Conservation (phyloP, 2,329 filamentous ascomycete genomes). For the Colletotrichum tabaci region DNA sequence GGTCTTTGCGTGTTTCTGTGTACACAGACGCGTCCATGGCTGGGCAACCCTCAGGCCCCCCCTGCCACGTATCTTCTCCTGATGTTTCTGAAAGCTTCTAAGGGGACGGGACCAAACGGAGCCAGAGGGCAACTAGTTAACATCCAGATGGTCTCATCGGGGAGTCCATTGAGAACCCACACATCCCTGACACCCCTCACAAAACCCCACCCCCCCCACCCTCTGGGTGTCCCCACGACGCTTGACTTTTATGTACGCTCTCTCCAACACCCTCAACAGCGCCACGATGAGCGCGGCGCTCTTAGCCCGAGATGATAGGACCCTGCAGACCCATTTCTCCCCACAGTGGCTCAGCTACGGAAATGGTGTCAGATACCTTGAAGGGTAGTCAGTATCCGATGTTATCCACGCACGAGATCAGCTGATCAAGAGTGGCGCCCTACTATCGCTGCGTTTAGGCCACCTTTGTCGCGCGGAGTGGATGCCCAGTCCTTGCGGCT, state of each 20-base stretch:
- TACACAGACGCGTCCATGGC: conserved; percentile 33
- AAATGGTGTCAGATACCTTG: conserved; percentile 20
- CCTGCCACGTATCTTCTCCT: conserved; percentile 38
- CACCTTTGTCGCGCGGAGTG: no score
- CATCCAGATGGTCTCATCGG: no score
- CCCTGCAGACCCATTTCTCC: conserved; percentile 22
- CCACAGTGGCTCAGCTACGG: conserved; percentile 24
- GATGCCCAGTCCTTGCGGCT: no score
- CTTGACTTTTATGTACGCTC: not conserved
- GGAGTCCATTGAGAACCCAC: not conserved
- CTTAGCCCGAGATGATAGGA: conserved; percentile 7
- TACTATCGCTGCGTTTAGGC: no score
- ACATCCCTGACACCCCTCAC: not conserved
- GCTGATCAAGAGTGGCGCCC: conserved; percentile 6
- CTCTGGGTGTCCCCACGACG: no score
- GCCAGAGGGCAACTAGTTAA: not conserved
- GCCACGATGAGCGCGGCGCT: conserved; percentile 11
- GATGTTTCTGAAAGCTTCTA: conserved; percentile 26
- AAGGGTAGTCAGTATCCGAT: conserved; percentile 24
- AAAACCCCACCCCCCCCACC: conserved; percentile 19
- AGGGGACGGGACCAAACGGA: not conserved
- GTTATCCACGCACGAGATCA: not conserved
- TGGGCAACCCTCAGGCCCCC: conserved; percentile 35
- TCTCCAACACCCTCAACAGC: conserved; percentile 14
- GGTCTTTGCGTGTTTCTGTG: conserved; percentile 26